phyloP scores from a whole-genome alignment of 2,329 filamentous ascomycete genomes.

The Clarireedia homoeocarpa region DNA sequence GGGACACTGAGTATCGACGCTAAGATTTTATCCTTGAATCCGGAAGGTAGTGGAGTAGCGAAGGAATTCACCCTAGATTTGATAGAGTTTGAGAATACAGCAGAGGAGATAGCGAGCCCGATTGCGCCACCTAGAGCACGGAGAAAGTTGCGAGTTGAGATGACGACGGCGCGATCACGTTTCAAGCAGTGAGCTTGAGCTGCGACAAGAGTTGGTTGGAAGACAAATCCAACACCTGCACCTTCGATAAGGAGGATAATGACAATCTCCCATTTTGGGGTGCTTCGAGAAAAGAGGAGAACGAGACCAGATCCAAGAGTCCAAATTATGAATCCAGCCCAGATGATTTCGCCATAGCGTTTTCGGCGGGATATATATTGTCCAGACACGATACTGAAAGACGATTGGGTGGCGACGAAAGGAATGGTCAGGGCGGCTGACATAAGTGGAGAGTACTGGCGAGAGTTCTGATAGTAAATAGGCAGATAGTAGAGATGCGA shows the following conservation, averaged over 20 bases:
- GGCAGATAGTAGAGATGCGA: conserved; percentile 51
- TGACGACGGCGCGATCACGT: conserved; percentile 51
- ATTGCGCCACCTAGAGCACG: conserved; percentile 50
- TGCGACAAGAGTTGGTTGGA: conserved; percentile 45
- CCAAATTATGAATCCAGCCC: conserved; percentile 30
- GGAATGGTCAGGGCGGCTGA: conserved; percentile 46
- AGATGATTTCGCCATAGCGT: conserved; percentile 53
- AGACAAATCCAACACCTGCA: conserved; percentile 43
- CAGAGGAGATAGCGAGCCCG: conserved; percentile 50
- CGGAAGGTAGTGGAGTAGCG: conserved; percentile 13
- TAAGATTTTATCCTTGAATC: conserved; percentile 16
- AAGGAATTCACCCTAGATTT: conserved; percentile 14
- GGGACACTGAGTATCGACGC: conserved; percentile 23
- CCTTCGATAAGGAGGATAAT: conserved; percentile 44
- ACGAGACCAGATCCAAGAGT: conserved; percentile 46
- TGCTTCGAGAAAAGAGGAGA: conserved; percentile 39
- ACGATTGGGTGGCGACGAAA: conserved; percentile 40
- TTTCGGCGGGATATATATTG: conserved; percentile 49
- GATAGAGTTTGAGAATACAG: conserved; percentile 36
- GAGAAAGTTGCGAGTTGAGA: conserved; percentile 55
- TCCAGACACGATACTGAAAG: conserved; percentile 41
- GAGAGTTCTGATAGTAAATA: conserved; percentile 52
- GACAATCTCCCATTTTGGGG: conserved; percentile 40
- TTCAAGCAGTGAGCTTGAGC: conserved; percentile 50
- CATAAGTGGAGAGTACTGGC: conserved; percentile 28